A percentile compares a stretch with the other conserved stretches of the same genome.
Evolutionary conservation across 371 early-diverging fungal genomes (phyloP).

Genomic region (Mucor lusitanicus): DNA sequence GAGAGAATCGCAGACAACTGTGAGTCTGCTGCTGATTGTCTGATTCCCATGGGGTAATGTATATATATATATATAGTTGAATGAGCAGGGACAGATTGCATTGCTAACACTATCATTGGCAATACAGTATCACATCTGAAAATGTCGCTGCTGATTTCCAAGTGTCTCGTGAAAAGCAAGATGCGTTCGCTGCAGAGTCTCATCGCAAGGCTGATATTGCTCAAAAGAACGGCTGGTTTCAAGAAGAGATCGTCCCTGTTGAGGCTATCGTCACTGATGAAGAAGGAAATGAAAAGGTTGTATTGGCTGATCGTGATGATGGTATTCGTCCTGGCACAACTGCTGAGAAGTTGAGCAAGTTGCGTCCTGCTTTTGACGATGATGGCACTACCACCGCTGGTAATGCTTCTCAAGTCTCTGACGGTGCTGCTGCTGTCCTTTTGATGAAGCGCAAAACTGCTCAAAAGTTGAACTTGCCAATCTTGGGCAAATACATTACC

Average conservation of each 20-base stretch:
- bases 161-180: constrained; percentile 86
- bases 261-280: constrained; percentile 74
- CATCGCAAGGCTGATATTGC: constrained; percentile 84
- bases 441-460: constrained; percentile 94
- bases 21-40: constrained; percentile 77
- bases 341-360: constrained; percentile 76
- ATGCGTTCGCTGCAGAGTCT: constrained; percentile 84
- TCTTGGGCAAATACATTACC: constrained; percentile 88
- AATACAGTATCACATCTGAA: constrained; percentile 88
- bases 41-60: constrained; percentile 82
- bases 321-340: constrained; percentile 91
- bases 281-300: constrained; percentile 64
- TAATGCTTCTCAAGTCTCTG: constrained; percentile 98
- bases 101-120: neutral
- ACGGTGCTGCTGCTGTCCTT: constrained; percentile 97
- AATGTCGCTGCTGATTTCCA: constrained; percentile 90
- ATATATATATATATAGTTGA: constrained; percentile 20
- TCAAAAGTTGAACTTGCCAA: constrained; percentile 82
- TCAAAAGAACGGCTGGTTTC: constrained; percentile 88
- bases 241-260: constrained; percentile 93
- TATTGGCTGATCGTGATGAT: constrained; percentile 83
- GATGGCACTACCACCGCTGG: constrained; percentile 94
- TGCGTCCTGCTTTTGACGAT: constrained; percentile 88
- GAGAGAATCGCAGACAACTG: constrained; percentile 71
- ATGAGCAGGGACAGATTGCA: neutral